Evolutionary conservation across 495 filamentous ascomycete species (phyloP).

Genomic region (Xylaria castorea): DNA sequence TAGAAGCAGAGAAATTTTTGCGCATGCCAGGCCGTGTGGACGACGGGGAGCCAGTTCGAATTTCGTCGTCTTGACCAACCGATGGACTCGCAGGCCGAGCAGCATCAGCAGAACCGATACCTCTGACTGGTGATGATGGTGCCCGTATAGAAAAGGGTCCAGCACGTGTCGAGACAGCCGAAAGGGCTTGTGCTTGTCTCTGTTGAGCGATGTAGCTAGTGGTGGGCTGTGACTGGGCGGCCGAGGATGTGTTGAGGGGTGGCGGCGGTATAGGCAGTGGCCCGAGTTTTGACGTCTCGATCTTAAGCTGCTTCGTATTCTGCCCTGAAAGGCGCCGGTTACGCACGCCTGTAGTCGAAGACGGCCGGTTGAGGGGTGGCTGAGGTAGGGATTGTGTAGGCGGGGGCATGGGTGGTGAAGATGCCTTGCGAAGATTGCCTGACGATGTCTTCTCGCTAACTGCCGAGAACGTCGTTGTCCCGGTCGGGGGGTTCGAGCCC

Average conservation of each 20-base stretch:
- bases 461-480: slow-evolving; percentile 74
- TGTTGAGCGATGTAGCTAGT: slow-evolving; percentile 53
- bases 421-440: slow-evolving; percentile 37
- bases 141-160: slow-evolving; percentile 41
- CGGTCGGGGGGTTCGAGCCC: slow-evolving; percentile 77
- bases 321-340: slow-evolving; percentile 83
- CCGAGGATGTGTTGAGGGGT: slow-evolving; percentile 46
- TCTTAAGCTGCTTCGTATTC: slow-evolving; percentile 81
- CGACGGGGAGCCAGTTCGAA: slow-evolving; percentile 49
- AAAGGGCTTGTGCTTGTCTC: slow-evolving; percentile 54
- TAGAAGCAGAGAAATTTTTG: slow-evolving; percentile 82
- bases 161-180: slow-evolving; percentile 45
- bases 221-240: slow-evolving; percentile 52
- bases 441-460: slow-evolving; percentile 69
- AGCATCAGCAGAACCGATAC: slow-evolving; percentile 38
- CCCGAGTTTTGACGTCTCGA: slow-evolving; percentile 72
- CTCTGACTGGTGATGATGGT: slow-evolving; percentile 44
- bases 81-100: slow-evolving; percentile 37
- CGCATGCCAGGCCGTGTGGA: slow-evolving; percentile 60
- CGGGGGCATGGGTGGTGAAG: slow-evolving; percentile 50
- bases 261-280: slow-evolving; percentile 45
- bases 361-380: slow-evolving; percentile 45
- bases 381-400: slow-evolving; percentile 51
- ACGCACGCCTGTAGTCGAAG: slow-evolving; percentile 67
- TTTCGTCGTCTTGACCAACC: slow-evolving; percentile 37